Percentiles rank a stretch among this genome's conserved stretches.
phyloP scores from a whole-genome alignment of 2,329 filamentous ascomycete species.

The Botrytis paeoniae region DNA sequence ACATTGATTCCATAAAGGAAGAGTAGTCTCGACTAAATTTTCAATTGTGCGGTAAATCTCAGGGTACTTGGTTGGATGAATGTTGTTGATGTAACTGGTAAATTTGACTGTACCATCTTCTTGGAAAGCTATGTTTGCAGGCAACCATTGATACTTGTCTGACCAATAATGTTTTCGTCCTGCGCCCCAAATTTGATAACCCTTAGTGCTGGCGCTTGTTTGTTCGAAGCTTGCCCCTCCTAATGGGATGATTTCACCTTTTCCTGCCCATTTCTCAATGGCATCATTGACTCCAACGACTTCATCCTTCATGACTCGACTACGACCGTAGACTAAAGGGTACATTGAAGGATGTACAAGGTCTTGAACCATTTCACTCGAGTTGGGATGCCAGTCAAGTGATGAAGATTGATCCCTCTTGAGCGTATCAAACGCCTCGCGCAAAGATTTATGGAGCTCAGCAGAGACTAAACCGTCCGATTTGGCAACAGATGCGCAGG shows the following conservation, averaged over 20 bases:
- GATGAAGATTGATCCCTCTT: constrained; percentile 48
- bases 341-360: constrained; percentile 63
- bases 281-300: constrained; percentile 30
- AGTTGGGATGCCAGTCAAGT: constrained; percentile 59
- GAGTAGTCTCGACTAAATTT: constrained; percentile 35
- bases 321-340: constrained; percentile 54
- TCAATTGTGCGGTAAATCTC: constrained; percentile 42
- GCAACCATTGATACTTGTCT: constrained; percentile 10
- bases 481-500: constrained; percentile 46
- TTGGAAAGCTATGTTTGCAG: constrained; percentile 7
- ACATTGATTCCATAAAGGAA: constrained; percentile 40
- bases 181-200: no score
- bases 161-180: not conserved
- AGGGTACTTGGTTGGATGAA: constrained; percentile 41
- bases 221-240: not conserved
- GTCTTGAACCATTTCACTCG: constrained; percentile 55
- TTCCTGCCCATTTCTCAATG: constrained; percentile 33
- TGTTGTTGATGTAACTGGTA: constrained; percentile 46
- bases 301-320: constrained; percentile 41
- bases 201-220: not conserved
- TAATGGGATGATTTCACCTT: constrained; percentile 25
- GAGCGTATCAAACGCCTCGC: constrained; percentile 44
- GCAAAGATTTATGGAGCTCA: constrained; percentile 43
- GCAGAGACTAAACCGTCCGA: constrained; percentile 47
- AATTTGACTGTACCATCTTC: constrained; percentile 30